Conservation (phyloP, 768 basidiomycete species). For the Panaeolus papilionaceus region DNA sequence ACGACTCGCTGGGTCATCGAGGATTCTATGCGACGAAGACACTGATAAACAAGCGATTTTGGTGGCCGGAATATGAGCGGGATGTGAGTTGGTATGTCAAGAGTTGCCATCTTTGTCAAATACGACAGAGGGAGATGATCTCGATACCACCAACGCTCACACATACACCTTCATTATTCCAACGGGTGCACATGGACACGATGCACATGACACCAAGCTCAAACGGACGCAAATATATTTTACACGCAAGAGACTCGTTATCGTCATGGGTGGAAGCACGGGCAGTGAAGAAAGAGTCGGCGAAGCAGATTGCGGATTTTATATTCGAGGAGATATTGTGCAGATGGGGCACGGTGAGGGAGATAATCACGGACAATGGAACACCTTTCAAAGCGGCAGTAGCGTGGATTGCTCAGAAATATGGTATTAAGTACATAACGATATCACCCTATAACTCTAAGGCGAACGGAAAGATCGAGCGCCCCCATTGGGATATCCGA, state of each 20-base stretch:
- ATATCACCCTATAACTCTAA: slow-evolving; percentile 27
- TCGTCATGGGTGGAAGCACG: slow-evolving; percentile 30
- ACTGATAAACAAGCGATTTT: slow-evolving; percentile 23
- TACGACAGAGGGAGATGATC: slow-evolving; percentile 10
- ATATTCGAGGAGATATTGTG: slow-evolving; percentile 38
- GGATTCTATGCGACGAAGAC: slow-evolving; percentile 27
- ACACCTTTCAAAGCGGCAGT: slow-evolving; percentile 25
- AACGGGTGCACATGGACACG: slow-evolving; percentile 31
- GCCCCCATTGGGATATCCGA: slow-evolving; percentile 26
- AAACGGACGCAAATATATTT: slow-evolving; percentile 30
- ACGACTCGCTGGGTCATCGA: slow-evolving; percentile 34
- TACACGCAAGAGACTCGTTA: slow-evolving; percentile 28
- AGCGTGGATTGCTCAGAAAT: slow-evolving; percentile 28
- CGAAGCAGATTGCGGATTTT: slow-evolving; percentile 28
- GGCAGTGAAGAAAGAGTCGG: slow-evolving; percentile 28
- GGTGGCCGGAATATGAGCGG: slow-evolving; percentile 21
- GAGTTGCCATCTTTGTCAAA: slow-evolving; percentile 14
- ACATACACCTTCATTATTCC: slow-evolving; percentile 29
- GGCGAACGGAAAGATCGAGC: slow-evolving; percentile 24
- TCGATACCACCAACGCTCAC: slow-evolving; percentile 16
- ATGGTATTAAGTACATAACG: slow-evolving; percentile 20
- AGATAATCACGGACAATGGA: slow-evolving; percentile 51
- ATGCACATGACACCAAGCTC: slow-evolving; percentile 29
- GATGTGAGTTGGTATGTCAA: slow-evolving; percentile 16
- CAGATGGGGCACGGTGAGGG: slow-evolving; percentile 42